These are phyloP conservation scores for Globisporangium spinosum DNA, from an alignment of 352 stramenopile species.

Conservation along the genomic window DNA sequence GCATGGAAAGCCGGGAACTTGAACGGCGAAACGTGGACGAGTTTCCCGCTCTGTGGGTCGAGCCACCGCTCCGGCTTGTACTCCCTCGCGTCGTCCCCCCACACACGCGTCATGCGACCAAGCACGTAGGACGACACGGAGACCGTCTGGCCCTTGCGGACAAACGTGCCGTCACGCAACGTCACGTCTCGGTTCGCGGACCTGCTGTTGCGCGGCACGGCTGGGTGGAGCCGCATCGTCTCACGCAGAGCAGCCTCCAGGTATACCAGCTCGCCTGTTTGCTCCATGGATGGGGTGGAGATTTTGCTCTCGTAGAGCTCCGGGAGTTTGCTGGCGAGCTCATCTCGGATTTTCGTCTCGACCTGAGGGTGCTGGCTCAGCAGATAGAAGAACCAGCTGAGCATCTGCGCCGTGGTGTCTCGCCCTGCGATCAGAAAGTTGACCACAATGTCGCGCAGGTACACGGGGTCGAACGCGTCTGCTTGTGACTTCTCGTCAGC, in stretches of 20 bases:
- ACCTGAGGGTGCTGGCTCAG: conserved; percentile 36
- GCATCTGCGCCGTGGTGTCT: conserved; percentile 37
- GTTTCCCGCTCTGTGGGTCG: conserved; percentile 25
- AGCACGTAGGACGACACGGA: conserved; percentile 39
- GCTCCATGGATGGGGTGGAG: conserved; percentile 4
- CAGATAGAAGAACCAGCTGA: conserved; percentile 46
- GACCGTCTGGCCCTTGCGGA: conserved; percentile 31
- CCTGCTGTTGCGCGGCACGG: conserved; percentile 32
- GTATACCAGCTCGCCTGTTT: conserved; percentile 15
- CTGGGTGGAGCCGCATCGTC: conserved; percentile 32
- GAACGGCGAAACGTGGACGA: conserved; percentile 28
- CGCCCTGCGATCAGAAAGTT: conserved; percentile 47
- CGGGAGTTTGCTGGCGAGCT: conserved; percentile 17
- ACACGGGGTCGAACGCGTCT: conserved; percentile 7
- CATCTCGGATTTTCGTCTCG: conserved; percentile 22
- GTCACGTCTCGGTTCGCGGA: conserved; percentile 35
- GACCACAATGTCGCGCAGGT: conserved; percentile 44
- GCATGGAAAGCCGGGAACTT: conserved; percentile 54
- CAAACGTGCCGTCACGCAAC: conserved; percentile 53
- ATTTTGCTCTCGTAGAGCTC: not conserved
- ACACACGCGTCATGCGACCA: conserved; percentile 37
- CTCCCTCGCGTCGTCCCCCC: conserved; percentile 37
- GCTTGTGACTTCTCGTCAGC: conserved; percentile 6
- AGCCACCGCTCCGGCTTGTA: conserved; percentile 52
- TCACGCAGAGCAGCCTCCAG: conserved; percentile 29